These are phyloP conservation scores for Nicotiana knightiana DNA, from an alignment of 257 asterid genomes.

Conservation along the genomic window DNA sequence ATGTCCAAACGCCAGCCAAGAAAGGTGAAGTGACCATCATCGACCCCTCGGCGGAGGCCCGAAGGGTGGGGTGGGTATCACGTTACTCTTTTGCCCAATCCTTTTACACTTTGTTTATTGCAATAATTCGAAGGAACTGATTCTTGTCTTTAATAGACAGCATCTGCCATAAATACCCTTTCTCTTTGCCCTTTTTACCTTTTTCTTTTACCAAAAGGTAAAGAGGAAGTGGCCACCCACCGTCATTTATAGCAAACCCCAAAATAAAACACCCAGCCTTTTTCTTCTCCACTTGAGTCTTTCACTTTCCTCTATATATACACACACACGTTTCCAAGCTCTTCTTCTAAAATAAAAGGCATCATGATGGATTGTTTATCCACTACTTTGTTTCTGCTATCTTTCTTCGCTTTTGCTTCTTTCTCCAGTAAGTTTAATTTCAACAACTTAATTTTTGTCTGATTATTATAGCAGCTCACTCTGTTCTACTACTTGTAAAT, in stretches of 20 bases:
- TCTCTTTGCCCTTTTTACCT: not conserved
- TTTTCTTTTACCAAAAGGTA: not conserved
- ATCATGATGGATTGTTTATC: not conserved
- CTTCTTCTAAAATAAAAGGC: not conserved
- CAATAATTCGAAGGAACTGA: not conserved
- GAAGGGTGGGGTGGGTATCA: not conserved
- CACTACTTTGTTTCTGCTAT: not conserved
- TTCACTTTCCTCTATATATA: not conserved
- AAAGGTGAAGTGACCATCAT: not conserved
- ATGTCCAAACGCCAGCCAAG: too few species aligned
- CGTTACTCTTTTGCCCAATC: not conserved
- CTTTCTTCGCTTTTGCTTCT: not conserved
- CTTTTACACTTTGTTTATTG: not conserved
- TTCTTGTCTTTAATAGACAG: not conserved
- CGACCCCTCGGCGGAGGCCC: not conserved
- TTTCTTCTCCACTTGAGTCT: not conserved
- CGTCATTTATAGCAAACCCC: not conserved
- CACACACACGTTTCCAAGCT: not conserved
- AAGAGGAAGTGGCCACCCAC: not conserved
- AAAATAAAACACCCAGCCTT: not conserved
- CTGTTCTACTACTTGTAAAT: not conserved
- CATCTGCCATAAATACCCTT: not conserved
- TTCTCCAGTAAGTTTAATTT: slow-evolving; percentile 5
- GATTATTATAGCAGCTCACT: not conserved
- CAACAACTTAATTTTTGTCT: not conserved